These are phyloP conservation scores for Agaricus sinodeliciosus DNA, from an alignment of 768 basidiomycete species.

Conservation along the genomic window DNA sequence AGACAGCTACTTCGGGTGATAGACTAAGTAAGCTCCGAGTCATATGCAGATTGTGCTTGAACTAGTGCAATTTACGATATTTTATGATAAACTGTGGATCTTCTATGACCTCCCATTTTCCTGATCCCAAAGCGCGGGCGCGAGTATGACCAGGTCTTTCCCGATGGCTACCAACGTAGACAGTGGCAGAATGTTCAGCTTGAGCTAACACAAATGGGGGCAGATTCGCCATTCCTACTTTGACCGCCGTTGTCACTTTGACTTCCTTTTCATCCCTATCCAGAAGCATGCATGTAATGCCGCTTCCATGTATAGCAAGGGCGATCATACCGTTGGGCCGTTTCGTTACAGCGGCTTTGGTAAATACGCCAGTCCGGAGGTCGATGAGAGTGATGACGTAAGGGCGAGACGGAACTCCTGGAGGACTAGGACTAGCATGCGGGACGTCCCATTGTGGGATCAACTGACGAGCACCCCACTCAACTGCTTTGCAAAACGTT, in stretches of 20 bases:
- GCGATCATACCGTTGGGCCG: constrained; percentile 10
- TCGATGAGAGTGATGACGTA: constrained; percentile 6
- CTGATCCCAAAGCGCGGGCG: too few species aligned
- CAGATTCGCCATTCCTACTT: constrained; percentile 18
- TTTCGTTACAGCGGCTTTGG: constrained; percentile 4
- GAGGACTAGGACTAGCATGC: neutral
- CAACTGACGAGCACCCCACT: constrained; percentile 12
- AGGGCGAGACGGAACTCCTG: neutral
- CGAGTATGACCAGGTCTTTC: too few species aligned
- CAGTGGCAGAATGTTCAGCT: neutral
- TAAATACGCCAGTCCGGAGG: constrained; percentile 3
- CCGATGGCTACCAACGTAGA: neutral
- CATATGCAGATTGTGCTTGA: too few species aligned
- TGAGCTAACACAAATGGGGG: constrained; percentile 16
- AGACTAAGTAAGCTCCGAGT: too few species aligned
- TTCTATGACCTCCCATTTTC: too few species aligned
- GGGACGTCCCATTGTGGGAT: constrained; percentile 5
- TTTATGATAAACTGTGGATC: too few species aligned
- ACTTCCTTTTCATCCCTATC: constrained; percentile 9
- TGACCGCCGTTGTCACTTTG: neutral
- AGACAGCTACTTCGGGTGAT: too few species aligned
- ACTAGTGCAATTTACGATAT: too few species aligned
- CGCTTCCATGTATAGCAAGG: constrained; percentile 16
- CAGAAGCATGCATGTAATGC: constrained; percentile 18
- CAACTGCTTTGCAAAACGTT: neutral